A percentile compares a stretch with the other conserved stretches of the same genome.
These are phyloP conservation scores for Prunella vulgaris DNA, from an alignment of 257 asterid species.

Conservation along the genomic window DNA sequence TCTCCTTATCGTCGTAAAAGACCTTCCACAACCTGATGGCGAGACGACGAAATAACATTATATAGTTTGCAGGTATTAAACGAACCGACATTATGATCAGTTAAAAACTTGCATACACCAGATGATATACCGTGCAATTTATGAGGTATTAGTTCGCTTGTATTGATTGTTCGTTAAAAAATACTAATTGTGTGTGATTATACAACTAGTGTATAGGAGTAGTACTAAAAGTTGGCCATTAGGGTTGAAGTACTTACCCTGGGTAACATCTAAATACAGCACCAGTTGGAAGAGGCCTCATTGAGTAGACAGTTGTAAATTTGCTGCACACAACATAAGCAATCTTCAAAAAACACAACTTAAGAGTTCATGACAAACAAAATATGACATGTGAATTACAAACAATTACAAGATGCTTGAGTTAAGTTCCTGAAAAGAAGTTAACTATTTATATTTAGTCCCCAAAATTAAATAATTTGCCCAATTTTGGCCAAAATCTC, in stretches of 20 bases:
- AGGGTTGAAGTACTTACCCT: constrained; percentile 48
- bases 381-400: background rate
- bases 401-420: background rate
- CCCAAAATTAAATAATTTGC: too few relatives aligned
- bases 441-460: too few relatives aligned
- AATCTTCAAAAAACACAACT: background rate
- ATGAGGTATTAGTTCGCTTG: too few relatives aligned
- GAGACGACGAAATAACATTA: background rate
- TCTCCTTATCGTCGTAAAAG: constrained; percentile 81
- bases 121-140: too few relatives aligned
- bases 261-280: constrained; percentile 96
- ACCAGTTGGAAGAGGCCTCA: constrained; percentile 83
- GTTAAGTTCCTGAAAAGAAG: background rate
- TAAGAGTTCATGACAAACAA: background rate
- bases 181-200: too few relatives aligned
- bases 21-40: constrained; percentile 79
- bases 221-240: background rate
- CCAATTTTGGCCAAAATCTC: background rate
- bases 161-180: too few relatives aligned
- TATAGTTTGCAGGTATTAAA: background rate
- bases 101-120: too few relatives aligned
- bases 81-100: background rate
- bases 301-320: constrained; percentile 75
- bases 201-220: too few relatives aligned
- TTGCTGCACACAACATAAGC: constrained; percentile 43